A percentile compares a stretch with the other conserved stretches of the same genome.
These are phyloP conservation scores for Solanum appendiculatum DNA, from an alignment of 257 asterid genomes.

Conservation along the genomic window DNA sequence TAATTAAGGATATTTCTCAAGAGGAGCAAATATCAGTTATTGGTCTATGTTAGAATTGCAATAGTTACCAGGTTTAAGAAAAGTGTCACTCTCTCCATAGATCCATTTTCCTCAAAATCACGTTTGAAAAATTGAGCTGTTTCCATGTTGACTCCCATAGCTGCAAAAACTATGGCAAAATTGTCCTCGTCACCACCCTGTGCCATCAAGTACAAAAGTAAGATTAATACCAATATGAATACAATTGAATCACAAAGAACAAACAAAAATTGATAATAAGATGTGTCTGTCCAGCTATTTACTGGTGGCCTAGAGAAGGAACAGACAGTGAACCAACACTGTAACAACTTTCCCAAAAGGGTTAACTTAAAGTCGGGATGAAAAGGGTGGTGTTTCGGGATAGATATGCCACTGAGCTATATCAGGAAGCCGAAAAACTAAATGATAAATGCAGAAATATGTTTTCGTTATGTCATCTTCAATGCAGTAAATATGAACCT, in stretches of 20 bases:
- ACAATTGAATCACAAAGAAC: not conserved
- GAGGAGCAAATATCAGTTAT: not conserved
- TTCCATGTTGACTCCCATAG: constrained; percentile 99
- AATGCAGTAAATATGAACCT: not conserved
- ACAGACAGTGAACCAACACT: not conserved
- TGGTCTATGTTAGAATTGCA: not conserved
- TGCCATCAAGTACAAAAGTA: constrained; percentile 3
- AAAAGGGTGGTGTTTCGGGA: not conserved
- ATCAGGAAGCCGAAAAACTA: not conserved
- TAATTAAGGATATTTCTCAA: not conserved
- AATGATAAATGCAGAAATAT: not conserved
- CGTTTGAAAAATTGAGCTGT: constrained; percentile 96
- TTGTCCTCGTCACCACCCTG: constrained; percentile 82
- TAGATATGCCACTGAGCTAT: not conserved
- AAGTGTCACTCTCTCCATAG: constrained; percentile 97
- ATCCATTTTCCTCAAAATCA: constrained; percentile 97
- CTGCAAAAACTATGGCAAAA: constrained; percentile 97
- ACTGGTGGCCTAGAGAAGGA: not conserved
- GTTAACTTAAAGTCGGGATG: not conserved
- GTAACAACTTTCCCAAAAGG: not conserved
- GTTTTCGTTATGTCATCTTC: not conserved
- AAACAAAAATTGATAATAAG: no score
- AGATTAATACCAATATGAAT: constrained; percentile 3
- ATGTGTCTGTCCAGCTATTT: not conserved
- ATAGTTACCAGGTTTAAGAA: constrained; percentile 72